phyloP scores from a whole-genome alignment of 164 flowering plant species.

The Vitis riparia region DNA sequence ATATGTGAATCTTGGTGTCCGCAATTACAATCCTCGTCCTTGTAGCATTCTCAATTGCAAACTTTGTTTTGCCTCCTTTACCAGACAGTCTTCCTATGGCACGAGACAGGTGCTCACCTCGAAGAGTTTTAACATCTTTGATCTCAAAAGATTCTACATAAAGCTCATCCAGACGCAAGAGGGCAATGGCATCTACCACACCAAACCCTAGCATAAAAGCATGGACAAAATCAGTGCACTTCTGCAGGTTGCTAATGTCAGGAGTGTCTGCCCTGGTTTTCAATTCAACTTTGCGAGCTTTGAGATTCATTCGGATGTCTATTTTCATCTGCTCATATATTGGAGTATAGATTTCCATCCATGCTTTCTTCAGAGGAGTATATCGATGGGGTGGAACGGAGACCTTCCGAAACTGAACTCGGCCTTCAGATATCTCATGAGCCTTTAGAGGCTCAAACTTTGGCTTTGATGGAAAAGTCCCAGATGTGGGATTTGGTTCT shows the following conservation, averaged over 20 bases:
- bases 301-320: slow-evolving; percentile 59
- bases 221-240: slow-evolving; percentile 57
- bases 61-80: slow-evolving; percentile 60
- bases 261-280: slow-evolving; percentile 57
- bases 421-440: slow-evolving; percentile 54
- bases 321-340: slow-evolving; percentile 58
- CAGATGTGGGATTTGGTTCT: slow-evolving; percentile 3
- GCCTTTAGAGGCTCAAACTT: slow-evolving; percentile 41
- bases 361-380: slow-evolving; percentile 49
- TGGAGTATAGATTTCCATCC: slow-evolving; percentile 57
- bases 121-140: slow-evolving; percentile 40
- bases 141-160: slow-evolving; percentile 48
- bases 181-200: slow-evolving; percentile 44
- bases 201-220: slow-evolving; percentile 64
- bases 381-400: slow-evolving; percentile 55
- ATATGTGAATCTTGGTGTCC: slow-evolving; percentile 52
- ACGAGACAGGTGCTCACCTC: slow-evolving; percentile 56
- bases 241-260: slow-evolving; percentile 51
- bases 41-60: slow-evolving; percentile 59
- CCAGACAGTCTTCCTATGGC: slow-evolving; percentile 63
- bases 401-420: slow-evolving; percentile 44
- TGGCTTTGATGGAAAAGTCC: slow-evolving; percentile 29
- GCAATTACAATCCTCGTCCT: slow-evolving; percentile 65
- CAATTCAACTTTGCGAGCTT: slow-evolving; percentile 48
- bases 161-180: slow-evolving; percentile 54